phyloP scores from a whole-genome alignment of 2,329 filamentous ascomycete species.

The Cordyceps tenuipes region DNA sequence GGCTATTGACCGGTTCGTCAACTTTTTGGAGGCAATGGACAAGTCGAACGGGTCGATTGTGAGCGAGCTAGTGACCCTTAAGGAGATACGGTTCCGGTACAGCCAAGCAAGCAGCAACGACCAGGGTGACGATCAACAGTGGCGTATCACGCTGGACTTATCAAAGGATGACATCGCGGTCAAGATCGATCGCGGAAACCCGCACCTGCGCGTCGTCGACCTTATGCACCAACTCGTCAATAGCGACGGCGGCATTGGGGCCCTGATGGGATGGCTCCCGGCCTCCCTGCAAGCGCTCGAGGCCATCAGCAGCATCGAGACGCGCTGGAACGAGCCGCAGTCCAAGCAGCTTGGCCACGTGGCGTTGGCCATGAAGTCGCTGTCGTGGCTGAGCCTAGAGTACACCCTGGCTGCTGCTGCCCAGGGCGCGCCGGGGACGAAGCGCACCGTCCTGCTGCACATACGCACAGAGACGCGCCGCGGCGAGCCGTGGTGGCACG shows the following conservation, averaged over 20 bases:
- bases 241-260: constrained; percentile 41
- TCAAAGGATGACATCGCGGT: constrained; percentile 46
- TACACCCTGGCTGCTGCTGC: constrained; percentile 35
- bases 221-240: constrained; percentile 52
- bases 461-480: constrained; percentile 41
- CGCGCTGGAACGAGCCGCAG: constrained; percentile 37
- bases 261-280: constrained; percentile 45
- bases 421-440: constrained; percentile 17
- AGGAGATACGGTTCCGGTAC: constrained; percentile 63
- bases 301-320: constrained; percentile 52
- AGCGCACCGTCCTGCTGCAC: constrained; percentile 38
- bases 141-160: constrained; percentile 53
- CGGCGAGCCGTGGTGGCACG: constrained; percentile 43
- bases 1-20: constrained; percentile 61
- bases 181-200: constrained; percentile 52
- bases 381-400: constrained; percentile 50
- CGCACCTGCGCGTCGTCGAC: constrained; percentile 56
- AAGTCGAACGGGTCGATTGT: constrained; percentile 45
- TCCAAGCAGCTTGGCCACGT: constrained; percentile 38
- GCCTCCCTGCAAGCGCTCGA: constrained; percentile 57
- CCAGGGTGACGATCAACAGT: constrained; percentile 21
- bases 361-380: constrained; percentile 42
- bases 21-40: constrained; percentile 59
- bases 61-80: constrained; percentile 52
- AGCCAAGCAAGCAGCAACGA: constrained; percentile 25